phyloP scores from a whole-genome alignment of 352 stramenopile genomes.

The Achlya hypogyna region DNA sequence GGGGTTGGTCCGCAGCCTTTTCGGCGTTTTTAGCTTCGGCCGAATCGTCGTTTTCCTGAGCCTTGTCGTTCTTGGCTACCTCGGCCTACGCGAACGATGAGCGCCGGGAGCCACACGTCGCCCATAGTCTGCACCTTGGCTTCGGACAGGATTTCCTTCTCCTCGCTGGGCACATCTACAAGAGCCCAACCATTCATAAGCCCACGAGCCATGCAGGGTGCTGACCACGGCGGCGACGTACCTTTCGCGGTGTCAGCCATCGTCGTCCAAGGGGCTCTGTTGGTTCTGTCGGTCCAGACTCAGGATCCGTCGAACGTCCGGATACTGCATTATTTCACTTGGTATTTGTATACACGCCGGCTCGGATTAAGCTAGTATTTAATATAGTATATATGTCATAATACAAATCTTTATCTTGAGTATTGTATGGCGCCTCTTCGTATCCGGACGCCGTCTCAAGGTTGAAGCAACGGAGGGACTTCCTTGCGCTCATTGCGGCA shows the following conservation, averaged over 20 bases:
- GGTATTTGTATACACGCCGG: not conserved
- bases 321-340: not conserved
- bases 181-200: not conserved
- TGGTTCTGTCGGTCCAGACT: not conserved
- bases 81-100: slow-evolving; percentile 7
- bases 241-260: slow-evolving; percentile 53
- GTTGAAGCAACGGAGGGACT: not conserved
- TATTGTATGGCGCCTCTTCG: not conserved
- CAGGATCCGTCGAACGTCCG: not conserved
- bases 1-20: slow-evolving; percentile 50
- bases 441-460: slow-evolving; percentile 12
- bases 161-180: slow-evolving; percentile 15
- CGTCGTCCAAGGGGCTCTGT: not conserved
- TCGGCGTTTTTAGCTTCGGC: slow-evolving; percentile 48
- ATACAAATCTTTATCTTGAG: slow-evolving; percentile 5
- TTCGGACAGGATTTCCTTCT: slow-evolving; percentile 25
- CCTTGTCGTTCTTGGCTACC: slow-evolving; percentile 1
- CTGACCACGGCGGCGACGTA: slow-evolving; percentile 22
- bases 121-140: slow-evolving; percentile 13
- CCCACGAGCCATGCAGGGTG: not conserved
- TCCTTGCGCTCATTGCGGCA: no score
- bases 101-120: no score
- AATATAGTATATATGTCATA: not conserved
- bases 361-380: not conserved
- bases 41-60: slow-evolving; percentile 22